These are phyloP conservation scores for Eimeria brunetti DNA, from an alignment of 169 alveolate genomes.

Conservation along the genomic window DNA sequence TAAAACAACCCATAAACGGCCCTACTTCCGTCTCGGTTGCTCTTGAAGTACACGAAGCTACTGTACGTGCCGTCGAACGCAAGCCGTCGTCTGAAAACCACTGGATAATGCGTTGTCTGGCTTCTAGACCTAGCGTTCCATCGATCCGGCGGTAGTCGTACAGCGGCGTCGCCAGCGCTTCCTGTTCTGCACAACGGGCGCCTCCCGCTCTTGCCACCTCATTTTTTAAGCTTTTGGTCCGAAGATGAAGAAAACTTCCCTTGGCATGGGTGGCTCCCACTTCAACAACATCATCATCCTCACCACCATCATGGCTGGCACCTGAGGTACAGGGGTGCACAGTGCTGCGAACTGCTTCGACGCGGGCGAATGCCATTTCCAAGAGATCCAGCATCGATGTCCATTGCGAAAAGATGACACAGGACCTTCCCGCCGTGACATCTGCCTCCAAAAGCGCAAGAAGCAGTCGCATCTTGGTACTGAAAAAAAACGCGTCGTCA, in stretches of 20 bases:
- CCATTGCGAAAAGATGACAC: conserved; percentile 89
- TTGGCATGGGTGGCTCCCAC: background rate
- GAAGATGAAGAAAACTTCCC: background rate
- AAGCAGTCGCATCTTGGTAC: conserved; percentile 71
- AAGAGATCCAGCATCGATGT: conserved; percentile 88
- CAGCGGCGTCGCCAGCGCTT: background rate
- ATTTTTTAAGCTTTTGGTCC: background rate
- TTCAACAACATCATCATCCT: conserved; percentile 23
- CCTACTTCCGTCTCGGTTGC: conserved; percentile 5
- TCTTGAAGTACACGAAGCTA: background rate
- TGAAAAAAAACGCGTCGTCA: conserved; percentile 70
- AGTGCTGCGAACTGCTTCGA: conserved; percentile 37
- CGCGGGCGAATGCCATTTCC: conserved; percentile 83
- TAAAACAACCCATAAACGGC: conserved; percentile 49
- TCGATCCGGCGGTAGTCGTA: conserved; percentile 84
- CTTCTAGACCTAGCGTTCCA: conserved; percentile 82
- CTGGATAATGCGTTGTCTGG: conserved; percentile 81
- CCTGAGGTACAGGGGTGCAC: background rate
- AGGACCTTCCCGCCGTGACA: conserved; percentile 67
- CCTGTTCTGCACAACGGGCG: background rate
- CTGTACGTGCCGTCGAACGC: background rate
- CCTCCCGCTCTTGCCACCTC: background rate
- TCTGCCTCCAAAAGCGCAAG: conserved; percentile 74
- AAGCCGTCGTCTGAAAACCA: conserved; percentile 43
- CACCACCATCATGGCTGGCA: background rate